Base-by-base conservation (phyloP, 805 yeast genomes). In the Candida namnaoensis region DNA sequence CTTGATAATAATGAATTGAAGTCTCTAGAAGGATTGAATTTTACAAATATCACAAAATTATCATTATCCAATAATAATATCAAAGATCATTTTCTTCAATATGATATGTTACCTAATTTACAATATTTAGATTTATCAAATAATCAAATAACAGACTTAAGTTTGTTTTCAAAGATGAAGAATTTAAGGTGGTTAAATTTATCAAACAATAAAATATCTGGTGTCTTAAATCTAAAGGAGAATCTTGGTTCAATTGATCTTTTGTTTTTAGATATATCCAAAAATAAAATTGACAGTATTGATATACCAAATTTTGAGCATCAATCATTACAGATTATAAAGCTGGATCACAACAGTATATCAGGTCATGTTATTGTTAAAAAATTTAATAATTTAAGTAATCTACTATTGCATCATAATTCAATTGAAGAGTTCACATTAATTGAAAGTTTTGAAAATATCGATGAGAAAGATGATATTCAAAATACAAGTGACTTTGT, bases 111-210 rank as follows among this genome's bases (percentile, higher is more conserved):
- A 34, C 39, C 44, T 30, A 38, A 37, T 32, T 47, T 73, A 38
- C 47, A 50, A 15, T 51, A 50, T 14, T 44, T 69, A 5, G 62
- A 71, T 44, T 48, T 72, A 27, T 65, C 73, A 2, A 38, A 50
- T 12, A 74, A 74, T 49, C 47, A 52, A 9, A 72, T 74, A 47
- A 57, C 47, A 44, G 54, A 38, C 49, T 65, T 39, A 49, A 46
- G 15, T 48, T 53, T 30, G 48, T 74, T 45, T 42, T 50, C 44
- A n/a, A 32, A 44, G 3, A 46, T 60, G 37, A 34, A 40, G 15
- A 49, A 46, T 45, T 65, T 46, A 51, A 46, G 55, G 36, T 46
- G 43, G 15, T 40, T 59, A 30, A 44, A 51, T 33, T 42, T 58
- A 14, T 47, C 72, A 0, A 38, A 53, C 23, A 73, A 74, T 50